Base-by-base conservation (phyloP, 2,329 filamentous ascomycete genomes). In the Botryotinia convoluta region DNA sequence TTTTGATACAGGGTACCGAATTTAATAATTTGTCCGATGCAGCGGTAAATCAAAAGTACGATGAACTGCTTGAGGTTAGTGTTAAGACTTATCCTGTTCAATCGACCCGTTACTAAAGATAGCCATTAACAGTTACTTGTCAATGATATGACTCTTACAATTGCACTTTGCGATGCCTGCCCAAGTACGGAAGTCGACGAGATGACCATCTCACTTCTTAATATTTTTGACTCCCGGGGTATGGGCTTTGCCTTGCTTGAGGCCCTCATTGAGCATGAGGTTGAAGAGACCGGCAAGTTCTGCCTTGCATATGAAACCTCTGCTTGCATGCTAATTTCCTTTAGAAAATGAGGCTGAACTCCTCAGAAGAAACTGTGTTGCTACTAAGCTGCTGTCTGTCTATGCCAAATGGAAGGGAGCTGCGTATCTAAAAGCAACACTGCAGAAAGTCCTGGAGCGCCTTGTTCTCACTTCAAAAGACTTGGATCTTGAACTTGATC, bases 401-500 rank as follows among this genome's bases (percentile, higher is more conserved):
- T 92, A 91, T 77, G 90, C 90, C 8, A 92, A 91, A 78, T 92
- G 90, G 90, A 92, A 92, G 81, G 90, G 90, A 20, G 83, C 86
- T 26, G 81, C 85, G 6, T 92, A 92, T 78, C 84, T 92, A 51
- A 88, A 87, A 76, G 83, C 85, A 22, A 92, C 90, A 1, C 83
- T 92, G 16, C 89, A 91, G 76, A 91, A 91, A 77, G 89, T 92
- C 3, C 82, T 92, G 2, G 89, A 92, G 79, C 84, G 90, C 68
- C 83, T 92, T 60, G 90, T 92, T 84, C 79, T 90, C 45, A 91
- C 90, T 3, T 90, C 90, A 0, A 88, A 91, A 75, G 89, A 92
- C 74, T 83, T 92, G 1, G 89, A 92, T 78, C 84, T 92, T 32
- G 90, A 92, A 78, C 85, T 92, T 8, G 90, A 92, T 78, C 90